Percentiles rank a stretch among this genome's conserved stretches.
phyloP scores from a whole-genome alignment of 2,329 filamentous ascomycete species.

The Cladosporium cucumerinum region DNA sequence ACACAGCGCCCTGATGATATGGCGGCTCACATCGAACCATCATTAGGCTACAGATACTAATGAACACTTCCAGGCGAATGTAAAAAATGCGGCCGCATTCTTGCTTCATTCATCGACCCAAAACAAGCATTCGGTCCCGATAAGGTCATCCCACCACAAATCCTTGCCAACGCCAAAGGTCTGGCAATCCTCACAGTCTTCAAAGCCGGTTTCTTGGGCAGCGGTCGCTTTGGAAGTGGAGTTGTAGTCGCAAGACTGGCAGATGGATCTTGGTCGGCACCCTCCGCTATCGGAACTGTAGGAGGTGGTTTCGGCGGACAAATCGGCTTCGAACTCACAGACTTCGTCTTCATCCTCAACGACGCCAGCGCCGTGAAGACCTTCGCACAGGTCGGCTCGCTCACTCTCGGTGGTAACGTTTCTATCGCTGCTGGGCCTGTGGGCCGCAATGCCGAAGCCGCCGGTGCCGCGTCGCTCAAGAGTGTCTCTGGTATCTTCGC shows the following conservation, averaged over 20 bases:
- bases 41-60: neutral
- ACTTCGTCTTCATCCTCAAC: conserved; percentile 98
- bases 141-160: conserved; percentile 89
- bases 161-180: conserved; percentile 89
- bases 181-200: conserved; percentile 82
- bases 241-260: conserved; percentile 75
- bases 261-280: conserved; percentile 77
- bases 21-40: neutral
- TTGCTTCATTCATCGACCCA: conserved; percentile 91
- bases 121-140: conserved; percentile 91
- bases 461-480: conserved; percentile 85
- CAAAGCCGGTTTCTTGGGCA: conserved; percentile 82
- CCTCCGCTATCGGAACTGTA: conserved; percentile 74
- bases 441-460: conserved; percentile 91
- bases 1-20: neutral
- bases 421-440: conserved; percentile 92
- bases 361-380: conserved; percentile 84
- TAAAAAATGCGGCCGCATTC: conserved; percentile 93
- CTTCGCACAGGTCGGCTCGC: conserved; percentile 85
- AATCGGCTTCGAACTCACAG: conserved; percentile 82
- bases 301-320: conserved; percentile 82
- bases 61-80: conserved; percentile 70
- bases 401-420: conserved; percentile 94
- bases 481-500: conserved; percentile 90
- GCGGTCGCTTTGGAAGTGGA: conserved; percentile 75